Evolutionary conservation across 805 yeast species (phyloP), one percentile per base, ranked within the genome.

Genomic region (Ogataea parapolymorpha): DNA sequence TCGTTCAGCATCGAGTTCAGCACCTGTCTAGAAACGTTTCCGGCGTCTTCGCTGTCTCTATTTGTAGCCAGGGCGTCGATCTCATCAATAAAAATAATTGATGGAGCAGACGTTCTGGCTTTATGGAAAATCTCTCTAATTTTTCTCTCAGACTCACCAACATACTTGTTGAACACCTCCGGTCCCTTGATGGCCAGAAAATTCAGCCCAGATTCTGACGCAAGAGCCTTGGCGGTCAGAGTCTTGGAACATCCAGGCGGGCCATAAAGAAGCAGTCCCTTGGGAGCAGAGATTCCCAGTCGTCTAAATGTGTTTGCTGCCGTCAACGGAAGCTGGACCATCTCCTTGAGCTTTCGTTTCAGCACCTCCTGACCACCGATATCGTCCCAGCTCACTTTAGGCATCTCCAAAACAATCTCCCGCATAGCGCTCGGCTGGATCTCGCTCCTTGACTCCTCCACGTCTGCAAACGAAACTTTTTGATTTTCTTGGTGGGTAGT

Each of bases 241-340:
- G 99, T 91, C 56, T 91, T 91, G 9, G 97, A 90, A 67, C 98
- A 91, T 12, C 99, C 99, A 0, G 99, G 98, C 1, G 99, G 99
- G 0, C 99, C 99, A 62, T 93, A 93, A 15, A 93, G 68, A 34
- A 93, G 63, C 1, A 93, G 84, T 26, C 99, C 99, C 51, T 87
- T 85, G 3, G 99, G 99, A 0, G 98, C 89, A 31, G 77, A 70
- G 3, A 93, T 82, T 0, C 98, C 98, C 11, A 93, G 69, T 30
- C 75, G 68, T 14, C 70, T 69, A 60, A 93, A 93, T 0, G 95
- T 73, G 1, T 79, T 89, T 0, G 85, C 73, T 2, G 93, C 91
- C 42, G 82, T 83, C 22, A 93, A 66, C 0, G 99, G 99, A 54
- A 95, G 69, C 58, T 89, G 95, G 18, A 93, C 91, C 67, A 91